Conservation (phyloP, 1,139 yeast genomes). For the Schwanniomyces etchellsii region DNA sequence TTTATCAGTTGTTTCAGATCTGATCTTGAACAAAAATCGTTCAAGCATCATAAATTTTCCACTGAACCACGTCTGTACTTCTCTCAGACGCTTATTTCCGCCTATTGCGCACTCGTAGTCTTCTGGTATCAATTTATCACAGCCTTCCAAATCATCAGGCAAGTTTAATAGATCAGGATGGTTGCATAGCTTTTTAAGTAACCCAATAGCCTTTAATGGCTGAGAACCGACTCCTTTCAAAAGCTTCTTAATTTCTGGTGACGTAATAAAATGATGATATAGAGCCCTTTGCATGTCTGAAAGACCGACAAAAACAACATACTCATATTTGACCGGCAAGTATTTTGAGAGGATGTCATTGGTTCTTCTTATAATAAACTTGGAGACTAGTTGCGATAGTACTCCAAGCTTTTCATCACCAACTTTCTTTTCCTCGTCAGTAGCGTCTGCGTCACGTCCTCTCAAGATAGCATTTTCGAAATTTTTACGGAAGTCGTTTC, state of each 20-base stretch:
- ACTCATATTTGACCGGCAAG: constrained; percentile 82
- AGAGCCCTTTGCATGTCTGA: constrained; percentile 71
- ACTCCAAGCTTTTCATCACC: constrained; percentile 74
- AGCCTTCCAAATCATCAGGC: constrained; percentile 72
- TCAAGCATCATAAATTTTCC: constrained; percentile 63
- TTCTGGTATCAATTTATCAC: constrained; percentile 62
- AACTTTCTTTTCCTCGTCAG: constrained; percentile 65
- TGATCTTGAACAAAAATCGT: constrained; percentile 72
- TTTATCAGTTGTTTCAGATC: constrained; percentile 77
- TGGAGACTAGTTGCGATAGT: constrained; percentile 72
- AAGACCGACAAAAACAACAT: constrained; percentile 83
- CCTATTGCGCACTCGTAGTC: constrained; percentile 49
- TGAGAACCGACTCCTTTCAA: constrained; percentile 73
- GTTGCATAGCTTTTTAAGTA: constrained; percentile 43
- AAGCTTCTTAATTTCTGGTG: constrained; percentile 71
- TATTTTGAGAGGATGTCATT: constrained; percentile 63
- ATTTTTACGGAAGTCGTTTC: constrained; percentile 77
- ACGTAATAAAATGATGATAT: constrained; percentile 70
- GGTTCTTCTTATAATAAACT: constrained; percentile 89
- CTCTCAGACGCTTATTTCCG: constrained; percentile 41
- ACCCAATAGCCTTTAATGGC: constrained; percentile 85
- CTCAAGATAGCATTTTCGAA: constrained; percentile 74
- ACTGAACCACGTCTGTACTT: constrained; percentile 54
- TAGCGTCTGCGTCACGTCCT: constrained; percentile 89
- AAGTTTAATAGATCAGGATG: constrained; percentile 61